Evolutionary conservation across 106 monocot species (phyloP).

Genomic region (Chionographis japonica): DNA sequence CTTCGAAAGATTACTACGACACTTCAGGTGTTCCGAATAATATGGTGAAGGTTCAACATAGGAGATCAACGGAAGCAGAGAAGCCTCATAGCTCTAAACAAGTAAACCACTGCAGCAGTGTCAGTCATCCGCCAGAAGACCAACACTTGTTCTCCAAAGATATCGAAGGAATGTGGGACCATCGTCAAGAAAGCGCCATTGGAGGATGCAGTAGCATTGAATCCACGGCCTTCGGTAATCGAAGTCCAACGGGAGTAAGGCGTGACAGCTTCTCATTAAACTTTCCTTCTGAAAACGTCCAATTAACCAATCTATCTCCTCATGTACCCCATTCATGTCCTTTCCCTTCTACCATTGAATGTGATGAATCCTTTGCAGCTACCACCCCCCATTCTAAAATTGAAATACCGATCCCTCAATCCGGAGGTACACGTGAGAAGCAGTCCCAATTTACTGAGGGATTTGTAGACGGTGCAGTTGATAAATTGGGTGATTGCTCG

Average conservation of each 20-base stretch:
- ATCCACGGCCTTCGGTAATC: constrained; percentile 8
- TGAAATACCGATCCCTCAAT: not conserved
- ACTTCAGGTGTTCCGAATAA: not conserved
- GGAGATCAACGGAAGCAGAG: not conserved
- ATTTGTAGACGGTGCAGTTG: not conserved
- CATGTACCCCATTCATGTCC: constrained; percentile 40
- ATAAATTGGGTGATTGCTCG: not conserved
- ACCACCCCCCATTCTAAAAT: not conserved
- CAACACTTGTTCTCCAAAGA: not conserved
- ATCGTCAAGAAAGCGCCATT: constrained; percentile 1
- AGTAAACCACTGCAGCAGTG: not conserved
- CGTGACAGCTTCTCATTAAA: constrained; percentile 7
- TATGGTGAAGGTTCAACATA: not conserved
- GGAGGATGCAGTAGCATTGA: constrained; percentile 11
- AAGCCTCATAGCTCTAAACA: constrained; percentile 1
- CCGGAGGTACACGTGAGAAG: not conserved
- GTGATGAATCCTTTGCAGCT: not conserved
- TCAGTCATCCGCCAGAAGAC: not conserved
- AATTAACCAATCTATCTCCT: constrained; percentile 7
- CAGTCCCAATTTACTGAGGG: too few species aligned
- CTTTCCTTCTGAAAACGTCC: constrained; percentile 6
- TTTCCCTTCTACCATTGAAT: constrained; percentile 15
- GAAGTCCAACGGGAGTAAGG: constrained; percentile 7
- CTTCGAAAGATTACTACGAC: not conserved
- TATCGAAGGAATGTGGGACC: not conserved